phyloP scores from a whole-genome alignment of 192 early-diverging fungal species.

The Coemansia sp. region DNA sequence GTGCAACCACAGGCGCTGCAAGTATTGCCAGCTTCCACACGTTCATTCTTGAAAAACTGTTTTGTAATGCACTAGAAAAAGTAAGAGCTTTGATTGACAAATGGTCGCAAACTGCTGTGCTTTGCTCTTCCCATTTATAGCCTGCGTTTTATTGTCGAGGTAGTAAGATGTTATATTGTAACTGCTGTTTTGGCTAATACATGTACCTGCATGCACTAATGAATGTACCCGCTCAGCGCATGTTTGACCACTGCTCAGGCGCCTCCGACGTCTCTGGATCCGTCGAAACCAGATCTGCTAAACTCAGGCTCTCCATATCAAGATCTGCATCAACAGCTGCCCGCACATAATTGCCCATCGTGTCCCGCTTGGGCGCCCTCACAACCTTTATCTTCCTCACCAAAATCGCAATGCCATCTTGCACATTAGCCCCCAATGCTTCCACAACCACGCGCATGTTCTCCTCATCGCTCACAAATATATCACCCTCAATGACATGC shows the following conservation, averaged over 20 bases:
- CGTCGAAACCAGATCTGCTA: neutral
- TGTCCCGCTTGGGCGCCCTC: slow-evolving; percentile 25
- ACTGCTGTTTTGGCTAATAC: too few species aligned
- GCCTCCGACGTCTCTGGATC: neutral
- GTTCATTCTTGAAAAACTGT: too few species aligned
- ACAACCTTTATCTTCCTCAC: slow-evolving; percentile 21
- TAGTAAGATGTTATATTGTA: too few species aligned
- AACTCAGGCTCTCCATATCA: neutral
- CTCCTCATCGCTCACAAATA: slow-evolving; percentile 22
- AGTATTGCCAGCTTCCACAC: too few species aligned
- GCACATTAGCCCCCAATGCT: slow-evolving; percentile 40
- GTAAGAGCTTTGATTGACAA: too few species aligned
- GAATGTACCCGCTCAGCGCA: too few species aligned
- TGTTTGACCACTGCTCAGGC: neutral
- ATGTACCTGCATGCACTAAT: too few species aligned
- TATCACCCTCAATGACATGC: slow-evolving; percentile 44
- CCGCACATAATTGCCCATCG: slow-evolving; percentile 26
- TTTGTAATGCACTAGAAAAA: too few species aligned
- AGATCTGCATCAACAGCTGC: neutral
- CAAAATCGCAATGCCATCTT: slow-evolving; percentile 44
- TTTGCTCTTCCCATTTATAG: too few species aligned
- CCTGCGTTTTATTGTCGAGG: too few species aligned
- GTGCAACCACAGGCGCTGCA: too few species aligned
- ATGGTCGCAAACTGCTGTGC: too few species aligned
- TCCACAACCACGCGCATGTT: slow-evolving; percentile 42